A percentile compares a stretch with the other conserved stretches of the same genome.
Evolutionary conservation across 306 rosid genomes (phyloP).

Genomic region (Dalbergia cochinchinensis): DNA sequence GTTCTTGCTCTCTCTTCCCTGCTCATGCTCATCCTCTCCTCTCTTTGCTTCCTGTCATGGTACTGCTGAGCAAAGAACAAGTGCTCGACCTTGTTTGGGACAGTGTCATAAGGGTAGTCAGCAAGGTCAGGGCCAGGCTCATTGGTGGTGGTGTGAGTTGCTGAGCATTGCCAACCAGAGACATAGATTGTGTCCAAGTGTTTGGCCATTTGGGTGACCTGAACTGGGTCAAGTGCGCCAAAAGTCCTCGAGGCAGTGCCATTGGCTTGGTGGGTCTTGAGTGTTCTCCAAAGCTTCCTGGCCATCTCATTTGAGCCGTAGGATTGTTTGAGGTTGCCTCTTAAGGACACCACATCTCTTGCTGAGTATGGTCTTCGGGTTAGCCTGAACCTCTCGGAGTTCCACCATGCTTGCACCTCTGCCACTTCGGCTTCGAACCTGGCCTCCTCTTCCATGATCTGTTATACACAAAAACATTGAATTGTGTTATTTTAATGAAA

Average conservation of each 20-base stretch:
- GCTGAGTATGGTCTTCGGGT: conserved; percentile 82
- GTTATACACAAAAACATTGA: neutral
- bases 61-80: conserved; percentile 90
- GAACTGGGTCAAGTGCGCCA: conserved; percentile 97
- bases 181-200: conserved; percentile 91
- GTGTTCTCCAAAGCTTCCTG: conserved; percentile 85
- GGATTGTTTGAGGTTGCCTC: conserved; percentile 81
- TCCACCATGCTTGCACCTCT: conserved; percentile 97
- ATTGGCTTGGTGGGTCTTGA: conserved; percentile 86
- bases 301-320: conserved; percentile 86
- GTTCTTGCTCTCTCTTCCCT: conserved; percentile 79
- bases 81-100: conserved; percentile 97
- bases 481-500: no score
- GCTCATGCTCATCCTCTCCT: conserved; percentile 85
- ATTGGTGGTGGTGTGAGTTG: conserved; percentile 90
- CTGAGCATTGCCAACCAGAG: conserved; percentile 98
- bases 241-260: conserved; percentile 93
- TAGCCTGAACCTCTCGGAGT: conserved; percentile 80
- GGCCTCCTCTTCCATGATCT: conserved; percentile 95
- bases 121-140: conserved; percentile 99
- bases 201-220: conserved; percentile 94
- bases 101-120: conserved; percentile 96
- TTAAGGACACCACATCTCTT: conserved; percentile 78
- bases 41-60: conserved; percentile 92
- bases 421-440: conserved; percentile 87